Base-by-base conservation (phyloP, 148 eudicot genomes). In the Rhododendron mucronatum region DNA sequence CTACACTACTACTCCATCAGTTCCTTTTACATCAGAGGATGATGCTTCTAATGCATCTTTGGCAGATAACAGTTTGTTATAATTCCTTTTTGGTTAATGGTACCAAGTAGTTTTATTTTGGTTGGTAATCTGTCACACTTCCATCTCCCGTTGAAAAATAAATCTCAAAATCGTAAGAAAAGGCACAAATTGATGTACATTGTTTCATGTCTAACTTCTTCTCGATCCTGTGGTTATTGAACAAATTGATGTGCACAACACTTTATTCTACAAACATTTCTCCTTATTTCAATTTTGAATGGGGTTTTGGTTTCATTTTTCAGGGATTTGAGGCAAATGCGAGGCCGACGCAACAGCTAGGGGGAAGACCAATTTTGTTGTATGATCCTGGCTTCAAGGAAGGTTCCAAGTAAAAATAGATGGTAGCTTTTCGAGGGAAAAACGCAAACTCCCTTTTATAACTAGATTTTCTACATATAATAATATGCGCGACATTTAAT, bases 311-410 rank as follows among this genome's bases (percentile, higher is more conserved):
- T 87, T 87, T 78, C 21, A 13, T 20, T 21, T 15, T 59, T 39
- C 51, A 90, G 91, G 90, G 87, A 84, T 84, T 16, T 59, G 85
- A 88, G 84, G 85, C 53, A 77, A 90, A 90, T 88, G 90, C 90
- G 65, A 90, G 91, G 86, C 90, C 91, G 47, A 59, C 48, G 39
- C 90, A 88, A 50, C 35, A 12, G 5, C 67, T 45, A 6, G 69
- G 77, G 35, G 85, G 84, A 77, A 90, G 89, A 55, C 28, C 81
- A 73, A 77, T 88, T 47, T 18, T 51, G 69, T 7, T 84, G 23
- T 84, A 53, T 9, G 2, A 74, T 30, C 86, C 86, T 20, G 3
- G 7, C 30, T 4, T 7, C 33, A 21, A 35, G 39, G 30, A 33
- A 35, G 81, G 37, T 67, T 67, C 57, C 1, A 51, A 1, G 30